Base-by-base conservation (phyloP, 768 basidiomycete species). In the Mycena floridula region DNA sequence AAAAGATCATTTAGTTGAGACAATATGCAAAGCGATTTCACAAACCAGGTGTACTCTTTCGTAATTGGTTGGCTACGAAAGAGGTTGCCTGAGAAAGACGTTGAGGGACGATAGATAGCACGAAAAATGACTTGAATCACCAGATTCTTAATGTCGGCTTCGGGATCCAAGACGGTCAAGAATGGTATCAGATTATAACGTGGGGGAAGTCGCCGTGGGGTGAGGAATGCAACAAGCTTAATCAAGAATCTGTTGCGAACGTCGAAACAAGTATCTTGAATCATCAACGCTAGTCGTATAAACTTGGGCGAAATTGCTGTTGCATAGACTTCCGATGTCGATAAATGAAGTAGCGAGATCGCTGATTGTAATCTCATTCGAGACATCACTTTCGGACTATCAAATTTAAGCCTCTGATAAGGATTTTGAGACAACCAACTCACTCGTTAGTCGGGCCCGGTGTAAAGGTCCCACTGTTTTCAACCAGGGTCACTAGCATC, bases 211-310 rank as follows among this genome's bases (percentile, higher is more conserved):
- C 85, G 82, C 26, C 80, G 74, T 3, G 66, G 58, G 37, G 77
- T 73, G n/a, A 93, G 61, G 21, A 89, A 65, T 8, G 69, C 57
- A 9, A 85, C 63, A 2, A 93, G 67, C 61, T 96, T 96, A 21
- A 67, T 74, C 42, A 97, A 60, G 67, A 95, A 94, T 4, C 55
- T 64, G 45, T 80, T 67, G 36, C 96, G 87, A 37, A 98, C 89
- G 51, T 90, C 80, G 59, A 82, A 96, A 55, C 84, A 89, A 1
- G 89, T 70, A 54, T 99, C 95, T 89, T 96, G 92, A 15, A 86
- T 74, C 1, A 77, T 77, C 32, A 90, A 69, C 0, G 85, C 84
- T 23, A 97, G 57, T 50, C 70, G 68, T 28, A 85, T 61, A 54
- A 96, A 93, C 52, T 77, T 74, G 3, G 66, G 64, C 18, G 70